A percentile compares a stretch with the other conserved stretches of the same genome.
Evolutionary conservation across 2,329 filamentous ascomycete species (phyloP).

Genomic region (Cytospora paraplurivora): DNA sequence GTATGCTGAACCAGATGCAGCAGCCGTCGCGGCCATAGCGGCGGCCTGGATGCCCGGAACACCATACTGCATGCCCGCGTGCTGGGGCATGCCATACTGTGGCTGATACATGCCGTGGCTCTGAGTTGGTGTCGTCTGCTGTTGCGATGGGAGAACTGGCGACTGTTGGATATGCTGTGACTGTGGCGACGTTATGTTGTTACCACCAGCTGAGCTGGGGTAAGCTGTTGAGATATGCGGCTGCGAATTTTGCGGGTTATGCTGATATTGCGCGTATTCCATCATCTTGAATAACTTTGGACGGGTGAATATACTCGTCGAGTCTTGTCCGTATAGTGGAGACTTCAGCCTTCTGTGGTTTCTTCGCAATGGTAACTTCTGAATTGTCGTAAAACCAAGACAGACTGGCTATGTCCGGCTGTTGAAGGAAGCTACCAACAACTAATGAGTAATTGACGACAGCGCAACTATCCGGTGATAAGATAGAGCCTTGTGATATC

Average conservation of each 20-base stretch:
- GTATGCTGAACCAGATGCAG: slow-evolving; percentile 79
- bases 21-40: slow-evolving; percentile 88
- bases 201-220: slow-evolving; percentile 57
- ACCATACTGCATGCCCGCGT: slow-evolving; percentile 74
- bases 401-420: not conserved
- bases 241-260: slow-evolving; percentile 64
- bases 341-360: not conserved
- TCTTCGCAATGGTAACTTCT: not conserved
- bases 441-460: not conserved
- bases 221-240: slow-evolving; percentile 63
- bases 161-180: slow-evolving; percentile 72
- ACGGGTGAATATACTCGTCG: not conserved
- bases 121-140: slow-evolving; percentile 66
- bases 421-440: not conserved
- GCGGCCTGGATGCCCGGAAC: slow-evolving; percentile 85
- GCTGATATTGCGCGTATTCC: slow-evolving; percentile 76
- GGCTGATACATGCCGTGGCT: slow-evolving; percentile 79
- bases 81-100: slow-evolving; percentile 72
- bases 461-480: slow-evolving; percentile 32
- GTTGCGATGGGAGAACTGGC: slow-evolving; percentile 78
- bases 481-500: slow-evolving; percentile 37
- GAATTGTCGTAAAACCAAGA: not conserved
- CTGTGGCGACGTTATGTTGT: slow-evolving; percentile 72
- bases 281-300: slow-evolving; percentile 47
- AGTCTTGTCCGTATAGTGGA: not conserved